A percentile compares a stretch with the other conserved stretches of the same genome.
Conservation (phyloP, 371 early-diverging fungal genomes). For the Cokeromyces recurvatus region DNA sequence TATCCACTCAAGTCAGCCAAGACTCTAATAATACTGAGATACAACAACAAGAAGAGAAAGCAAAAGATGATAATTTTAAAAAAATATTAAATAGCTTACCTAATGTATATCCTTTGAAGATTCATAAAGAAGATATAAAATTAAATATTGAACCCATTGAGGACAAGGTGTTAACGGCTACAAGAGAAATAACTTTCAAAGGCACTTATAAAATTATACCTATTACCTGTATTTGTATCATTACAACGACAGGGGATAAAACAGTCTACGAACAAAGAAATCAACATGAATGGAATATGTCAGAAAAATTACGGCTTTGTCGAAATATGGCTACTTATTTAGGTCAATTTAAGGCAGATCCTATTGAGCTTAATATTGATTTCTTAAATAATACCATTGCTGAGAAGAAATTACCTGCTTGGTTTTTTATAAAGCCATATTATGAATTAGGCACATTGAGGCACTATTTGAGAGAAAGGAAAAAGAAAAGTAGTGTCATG, state of each 20-base stretch:
- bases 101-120: too few species aligned
- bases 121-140: too few species aligned
- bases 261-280: neutral
- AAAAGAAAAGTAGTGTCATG: constrained; percentile 4
- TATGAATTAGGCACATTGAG: neutral
- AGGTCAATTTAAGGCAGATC: neutral
- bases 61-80: too few species aligned
- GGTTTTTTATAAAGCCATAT: constrained; percentile 1
- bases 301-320: neutral
- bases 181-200: neutral
- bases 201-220: neutral
- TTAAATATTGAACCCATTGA: too few species aligned
- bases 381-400: too few species aligned
- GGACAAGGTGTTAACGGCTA: too few species aligned
- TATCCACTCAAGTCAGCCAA: too few species aligned
- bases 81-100: too few species aligned
- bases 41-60: too few species aligned
- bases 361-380: too few species aligned
- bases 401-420: too few species aligned
- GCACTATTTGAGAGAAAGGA: neutral
- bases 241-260: neutral
- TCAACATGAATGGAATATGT: constrained; percentile 4
- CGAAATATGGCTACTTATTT: constrained; percentile 7
- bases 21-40: too few species aligned
- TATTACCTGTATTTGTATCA: neutral